Conservation (phyloP, 1,139 yeast genomes). For the Lodderomyces orthopsilosis region DNA sequence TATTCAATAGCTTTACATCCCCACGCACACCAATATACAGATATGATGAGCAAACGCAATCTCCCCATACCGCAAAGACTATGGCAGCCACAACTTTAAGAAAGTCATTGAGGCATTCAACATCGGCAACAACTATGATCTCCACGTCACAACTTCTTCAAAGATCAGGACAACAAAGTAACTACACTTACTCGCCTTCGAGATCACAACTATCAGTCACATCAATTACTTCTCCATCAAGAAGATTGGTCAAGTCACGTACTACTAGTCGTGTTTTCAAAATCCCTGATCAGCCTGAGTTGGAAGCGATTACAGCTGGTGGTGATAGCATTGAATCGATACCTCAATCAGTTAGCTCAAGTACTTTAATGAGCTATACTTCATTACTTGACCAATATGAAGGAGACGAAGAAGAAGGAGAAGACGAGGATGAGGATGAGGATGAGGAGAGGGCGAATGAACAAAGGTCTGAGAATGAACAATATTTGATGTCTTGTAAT, state of each 20-base stretch:
- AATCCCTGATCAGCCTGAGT: conserved; percentile 6
- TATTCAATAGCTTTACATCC: neutral
- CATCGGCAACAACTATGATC: neutral
- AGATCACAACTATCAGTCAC: neutral
- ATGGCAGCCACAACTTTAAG: neutral
- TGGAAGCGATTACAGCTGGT: conserved; percentile 1
- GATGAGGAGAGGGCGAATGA: neutral
- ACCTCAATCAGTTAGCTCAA: conserved; percentile 15
- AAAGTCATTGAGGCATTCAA: neutral
- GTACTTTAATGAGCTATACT: conserved; percentile 20
- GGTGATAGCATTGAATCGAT: conserved; percentile 1
- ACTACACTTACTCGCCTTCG: neutral
- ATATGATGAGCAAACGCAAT: neutral
- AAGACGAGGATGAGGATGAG: conserved; percentile 1
- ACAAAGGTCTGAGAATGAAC: neutral
- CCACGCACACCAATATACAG: neutral
- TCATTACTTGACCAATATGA: conserved; percentile 27
- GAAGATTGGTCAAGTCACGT: neutral
- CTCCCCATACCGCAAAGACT: neutral
- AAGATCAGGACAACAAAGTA: neutral
- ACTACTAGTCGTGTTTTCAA: conserved; percentile 6
- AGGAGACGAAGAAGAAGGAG: conserved; percentile 5
- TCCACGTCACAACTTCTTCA: neutral
- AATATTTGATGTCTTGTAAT: neutral
- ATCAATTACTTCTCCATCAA: neutral